Percentiles rank a stretch among this genome's conserved stretches.
These are phyloP conservation scores for Acacia crassicarpa DNA, from an alignment of 306 rosid species.

Conservation along the genomic window DNA sequence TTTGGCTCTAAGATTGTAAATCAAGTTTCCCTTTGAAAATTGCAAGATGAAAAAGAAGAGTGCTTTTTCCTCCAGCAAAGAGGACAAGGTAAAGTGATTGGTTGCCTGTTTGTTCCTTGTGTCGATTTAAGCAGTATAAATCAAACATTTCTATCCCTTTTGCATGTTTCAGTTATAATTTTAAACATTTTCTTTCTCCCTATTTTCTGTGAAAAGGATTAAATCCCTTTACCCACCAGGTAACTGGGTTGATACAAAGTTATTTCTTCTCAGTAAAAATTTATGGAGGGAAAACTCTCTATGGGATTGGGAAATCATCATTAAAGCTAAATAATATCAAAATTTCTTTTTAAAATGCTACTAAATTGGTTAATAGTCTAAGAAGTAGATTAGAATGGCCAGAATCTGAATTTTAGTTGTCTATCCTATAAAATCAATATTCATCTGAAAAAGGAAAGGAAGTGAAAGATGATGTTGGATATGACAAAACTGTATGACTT, in stretches of 20 bases:
- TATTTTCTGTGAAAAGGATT: slow-evolving; percentile 15
- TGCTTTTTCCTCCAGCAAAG: slow-evolving; percentile 23
- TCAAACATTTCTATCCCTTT: background rate
- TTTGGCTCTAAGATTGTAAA: background rate
- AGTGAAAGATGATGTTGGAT: background rate
- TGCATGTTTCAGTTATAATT: background rate
- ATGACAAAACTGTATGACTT: background rate
- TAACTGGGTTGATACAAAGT: slow-evolving; percentile 1
- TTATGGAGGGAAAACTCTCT: slow-evolving; percentile 15
- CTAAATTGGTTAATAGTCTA: background rate
- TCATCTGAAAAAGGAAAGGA: background rate
- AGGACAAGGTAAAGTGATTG: slow-evolving; percentile 33
- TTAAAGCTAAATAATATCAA: background rate
- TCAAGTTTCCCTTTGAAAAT: slow-evolving; percentile 12
- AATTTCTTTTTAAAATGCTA: background rate
- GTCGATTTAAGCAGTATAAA: background rate
- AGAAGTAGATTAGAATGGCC: background rate
- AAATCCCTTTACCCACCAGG: background rate
- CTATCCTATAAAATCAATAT: background rate
- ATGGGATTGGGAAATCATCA: background rate
- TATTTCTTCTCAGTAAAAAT: background rate
- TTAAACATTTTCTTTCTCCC: background rate
- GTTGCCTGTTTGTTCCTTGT: background rate
- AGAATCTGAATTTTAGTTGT: background rate
- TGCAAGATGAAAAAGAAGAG: slow-evolving; percentile 11